Base-by-base conservation (phyloP, 306 rosid species). In the Prunus fruticosa region DNA sequence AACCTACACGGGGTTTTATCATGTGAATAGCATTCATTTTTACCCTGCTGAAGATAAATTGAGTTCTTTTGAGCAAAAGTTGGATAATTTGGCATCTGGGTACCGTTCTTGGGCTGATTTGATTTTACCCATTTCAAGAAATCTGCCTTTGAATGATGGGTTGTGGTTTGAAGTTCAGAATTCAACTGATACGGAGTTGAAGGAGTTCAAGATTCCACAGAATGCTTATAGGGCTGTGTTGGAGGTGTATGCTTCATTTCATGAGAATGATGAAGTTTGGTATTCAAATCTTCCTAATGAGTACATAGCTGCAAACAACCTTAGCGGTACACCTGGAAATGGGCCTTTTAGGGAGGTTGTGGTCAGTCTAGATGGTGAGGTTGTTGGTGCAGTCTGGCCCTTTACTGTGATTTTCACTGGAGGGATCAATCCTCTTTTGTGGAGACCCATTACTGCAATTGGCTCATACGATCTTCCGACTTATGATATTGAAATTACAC, bases 301-400 rank as follows among this genome's bases (percentile, higher is more conserved):
- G n/a, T n/a, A n/a, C n/a, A n/a, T n/a, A n/a, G n/a, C n/a, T n/a
- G n/a, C n/a, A n/a, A n/a, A n/a, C n/a, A n/a, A n/a, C n/a, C n/a
- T n/a, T n/a, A n/a, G n/a, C n/a, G n/a, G n/a, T n/a, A n/a, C 76
- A 1, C 86, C 97, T 3, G 97, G 96, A 28, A 89, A 91, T 81
- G 99, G 99, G 19, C 86, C 98, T 5, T 95, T 92, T 72, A 88
- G 99, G 87, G 98, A 95, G 86, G 91, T 95, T 79, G 81, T 89
- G 69, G 86, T 89, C 19, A 83, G 87, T 80, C 86, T 95, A 74
- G 97, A 95, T 63, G 85, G 69, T 54, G 72, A 80, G 1, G 66
- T 85, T 67, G 91, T 88, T 71, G 99, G 96, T 60, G 87, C 89
- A 0, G 64, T 92, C 54, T 95, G 97, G 96, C 99, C 99, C 13